Percentiles rank a stretch among this genome's conserved stretches.
These are phyloP conservation scores for Sporisorium iseilematis-ciliati DNA, from an alignment of 1,284 basidiomycete genomes.

Conservation along the genomic window DNA sequence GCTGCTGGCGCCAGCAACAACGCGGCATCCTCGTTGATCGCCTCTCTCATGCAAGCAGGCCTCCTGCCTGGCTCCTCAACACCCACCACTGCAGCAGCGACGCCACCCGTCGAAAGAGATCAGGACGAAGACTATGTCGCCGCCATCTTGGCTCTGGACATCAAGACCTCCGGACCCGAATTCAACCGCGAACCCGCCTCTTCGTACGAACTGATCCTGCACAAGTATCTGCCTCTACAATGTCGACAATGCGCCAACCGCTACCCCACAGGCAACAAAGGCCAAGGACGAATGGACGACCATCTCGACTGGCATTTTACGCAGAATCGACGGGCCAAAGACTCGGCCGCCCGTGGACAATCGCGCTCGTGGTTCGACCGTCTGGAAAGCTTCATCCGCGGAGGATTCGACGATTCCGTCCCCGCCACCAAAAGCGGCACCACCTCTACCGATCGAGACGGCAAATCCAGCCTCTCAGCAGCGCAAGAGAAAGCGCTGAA, in stretches of 20 bases:
- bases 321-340: conserved; percentile 88
- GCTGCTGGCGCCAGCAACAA: conserved; percentile 3
- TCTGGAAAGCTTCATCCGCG: conserved; percentile 76
- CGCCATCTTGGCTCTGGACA: conserved; percentile 77
- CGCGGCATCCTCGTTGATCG: conserved; percentile 56
- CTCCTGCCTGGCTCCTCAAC: conserved; percentile 52
- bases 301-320: conserved; percentile 98
- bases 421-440: conserved; percentile 33
- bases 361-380: conserved; percentile 90
- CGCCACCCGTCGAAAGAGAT: conserved; percentile 68
- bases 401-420: conserved; percentile 48
- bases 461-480: conserved; percentile 70
- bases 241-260: conserved; percentile 95
- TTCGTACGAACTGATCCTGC: conserved; percentile 57
- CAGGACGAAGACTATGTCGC: conserved; percentile 76
- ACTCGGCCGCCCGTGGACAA: conserved; percentile 85
- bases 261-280: conserved; percentile 79
- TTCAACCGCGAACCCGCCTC: conserved; percentile 78
- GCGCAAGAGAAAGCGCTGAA: conserved; percentile 77
- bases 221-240: conserved; percentile 77
- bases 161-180: conserved; percentile 79
- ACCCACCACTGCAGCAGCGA: conserved; percentile 53
- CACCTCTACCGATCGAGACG: conserved; percentile 57
- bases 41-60: conserved; percentile 65
- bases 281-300: conserved; percentile 83